Evolutionary conservation across 306 rosid genomes (phyloP).

Genomic region (Phaseolus lunatus): DNA sequence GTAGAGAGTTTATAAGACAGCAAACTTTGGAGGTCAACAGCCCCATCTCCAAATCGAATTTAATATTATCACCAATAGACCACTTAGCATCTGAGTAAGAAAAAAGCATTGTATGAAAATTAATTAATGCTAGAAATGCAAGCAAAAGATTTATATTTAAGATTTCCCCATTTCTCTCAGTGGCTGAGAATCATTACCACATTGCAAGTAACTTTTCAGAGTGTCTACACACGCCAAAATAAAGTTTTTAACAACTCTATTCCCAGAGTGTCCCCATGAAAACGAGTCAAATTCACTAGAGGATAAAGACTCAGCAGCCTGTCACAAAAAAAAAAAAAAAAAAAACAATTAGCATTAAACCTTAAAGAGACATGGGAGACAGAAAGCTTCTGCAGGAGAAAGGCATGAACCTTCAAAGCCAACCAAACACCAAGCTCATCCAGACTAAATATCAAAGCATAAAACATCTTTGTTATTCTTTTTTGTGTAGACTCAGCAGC

Average conservation of each 20-base stretch:
- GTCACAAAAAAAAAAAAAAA: constrained; percentile 32
- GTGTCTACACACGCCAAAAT: constrained; percentile 46
- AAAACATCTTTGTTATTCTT: constrained; percentile 56
- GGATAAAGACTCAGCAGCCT: constrained; percentile 76
- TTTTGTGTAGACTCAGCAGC: constrained; percentile 49
- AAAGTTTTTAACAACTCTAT: constrained; percentile 59
- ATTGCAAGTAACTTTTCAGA: constrained; percentile 50
- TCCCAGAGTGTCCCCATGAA: constrained; percentile 60
- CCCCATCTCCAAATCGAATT: constrained; percentile 52
- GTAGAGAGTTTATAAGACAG: constrained; percentile 73
- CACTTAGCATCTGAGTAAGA: constrained; percentile 58
- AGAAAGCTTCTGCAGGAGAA: constrained; percentile 13
- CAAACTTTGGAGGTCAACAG: constrained; percentile 69
- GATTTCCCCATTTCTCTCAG: constrained; percentile 29
- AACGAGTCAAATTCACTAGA: constrained; percentile 50
- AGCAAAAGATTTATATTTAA: background rate
- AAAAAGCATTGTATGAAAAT: constrained; percentile 10
- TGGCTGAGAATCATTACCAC: constrained; percentile 57
- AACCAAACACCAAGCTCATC: constrained; percentile 81
- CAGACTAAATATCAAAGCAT: constrained; percentile 60
- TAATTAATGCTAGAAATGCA: constrained; percentile 33
- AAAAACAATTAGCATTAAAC: constrained; percentile 17
- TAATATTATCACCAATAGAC: constrained; percentile 56
- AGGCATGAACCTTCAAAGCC: constrained; percentile 69
- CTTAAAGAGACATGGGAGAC: constrained; percentile 38